Conservation (phyloP, 2,329 filamentous ascomycete species). For the Lecanicillium sp. region DNA sequence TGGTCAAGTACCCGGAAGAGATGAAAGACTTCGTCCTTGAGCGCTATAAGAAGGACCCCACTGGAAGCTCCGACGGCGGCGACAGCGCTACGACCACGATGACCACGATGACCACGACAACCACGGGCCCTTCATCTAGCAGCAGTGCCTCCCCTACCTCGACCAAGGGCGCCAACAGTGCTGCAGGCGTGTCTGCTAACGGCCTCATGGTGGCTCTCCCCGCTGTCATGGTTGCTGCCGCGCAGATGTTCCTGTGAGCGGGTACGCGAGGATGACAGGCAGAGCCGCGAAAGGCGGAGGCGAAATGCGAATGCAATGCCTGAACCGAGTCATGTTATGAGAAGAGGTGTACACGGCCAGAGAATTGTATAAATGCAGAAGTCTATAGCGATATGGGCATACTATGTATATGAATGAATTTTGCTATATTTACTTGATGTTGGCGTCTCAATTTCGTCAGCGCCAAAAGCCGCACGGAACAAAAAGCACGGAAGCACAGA, state of each 20-base stretch:
- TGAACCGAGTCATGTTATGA: too few relatives aligned
- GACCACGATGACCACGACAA: slow-evolving; percentile 6
- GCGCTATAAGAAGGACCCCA: slow-evolving; percentile 21
- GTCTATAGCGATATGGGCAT: too few relatives aligned
- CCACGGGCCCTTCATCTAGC: slow-evolving; percentile 13
- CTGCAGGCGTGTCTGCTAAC: slow-evolving; percentile 7
- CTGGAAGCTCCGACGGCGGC: slow-evolving; percentile 7
- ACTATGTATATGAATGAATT: too few relatives aligned
- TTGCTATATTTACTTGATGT: too few relatives aligned
- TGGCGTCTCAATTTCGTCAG: too few relatives aligned
- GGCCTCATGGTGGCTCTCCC: slow-evolving; percentile 7
- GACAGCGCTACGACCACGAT: slow-evolving; percentile 11
- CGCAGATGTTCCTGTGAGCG: slow-evolving; percentile 10
- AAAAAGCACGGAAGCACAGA: too few relatives aligned
- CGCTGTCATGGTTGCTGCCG: slow-evolving; percentile 1
- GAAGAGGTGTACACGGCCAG: too few relatives aligned
- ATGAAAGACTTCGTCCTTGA: slow-evolving; percentile 31
- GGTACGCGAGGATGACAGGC: too few relatives aligned
- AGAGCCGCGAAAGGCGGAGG: too few relatives aligned
- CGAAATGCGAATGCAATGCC: too few relatives aligned
- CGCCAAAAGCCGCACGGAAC: too few relatives aligned
- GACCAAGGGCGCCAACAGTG: not conserved
- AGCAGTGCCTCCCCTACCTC: not conserved
- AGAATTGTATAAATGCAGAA: too few relatives aligned
- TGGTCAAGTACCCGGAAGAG: slow-evolving; percentile 28